phyloP scores from a whole-genome alignment of 768 basidiomycete species.

The Trametes maxima region DNA sequence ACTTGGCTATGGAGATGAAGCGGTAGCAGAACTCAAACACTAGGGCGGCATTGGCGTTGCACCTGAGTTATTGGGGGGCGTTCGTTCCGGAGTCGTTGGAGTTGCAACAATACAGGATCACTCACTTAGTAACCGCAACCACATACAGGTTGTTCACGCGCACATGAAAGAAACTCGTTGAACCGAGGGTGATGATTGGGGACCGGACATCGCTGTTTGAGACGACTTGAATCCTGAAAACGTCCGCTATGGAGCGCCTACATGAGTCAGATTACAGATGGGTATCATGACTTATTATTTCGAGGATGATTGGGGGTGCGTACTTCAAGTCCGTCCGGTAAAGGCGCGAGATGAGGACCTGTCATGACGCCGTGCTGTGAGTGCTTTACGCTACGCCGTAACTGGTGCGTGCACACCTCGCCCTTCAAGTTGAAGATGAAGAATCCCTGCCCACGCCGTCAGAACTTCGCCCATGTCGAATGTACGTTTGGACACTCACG shows the following conservation, averaged over 20 bases:
- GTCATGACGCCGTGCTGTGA: slow-evolving; percentile 8
- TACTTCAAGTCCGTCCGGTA: slow-evolving; percentile 98
- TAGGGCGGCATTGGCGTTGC: slow-evolving; percentile 95
- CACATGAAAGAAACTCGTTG: slow-evolving; percentile 99
- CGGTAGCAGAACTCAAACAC: slow-evolving; percentile 98
- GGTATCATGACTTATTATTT: slow-evolving; percentile 1
- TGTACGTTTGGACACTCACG: slow-evolving; percentile 34
- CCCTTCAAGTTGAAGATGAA: slow-evolving; percentile 99
- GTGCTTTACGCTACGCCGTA: background rate
- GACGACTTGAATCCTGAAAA: slow-evolving; percentile 98
- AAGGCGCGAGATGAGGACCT: slow-evolving; percentile 95
- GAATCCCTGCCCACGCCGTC: slow-evolving; percentile 68
- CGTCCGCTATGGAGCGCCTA: slow-evolving; percentile 95
- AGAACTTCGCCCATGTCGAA: background rate
- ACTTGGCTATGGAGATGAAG: slow-evolving; percentile 91
- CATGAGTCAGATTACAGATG: background rate
- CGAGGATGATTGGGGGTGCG: background rate
- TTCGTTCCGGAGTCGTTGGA: background rate
- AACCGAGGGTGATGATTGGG: slow-evolving; percentile 96
- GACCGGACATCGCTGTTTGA: slow-evolving; percentile 97
- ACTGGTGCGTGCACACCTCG: slow-evolving; percentile 62
- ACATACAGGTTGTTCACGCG: slow-evolving; percentile 94
- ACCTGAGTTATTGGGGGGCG: slow-evolving; percentile 47
- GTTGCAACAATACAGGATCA: slow-evolving; percentile 3
- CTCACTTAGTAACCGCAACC: slow-evolving; percentile 93